Evolutionary conservation across 208 protist species (phyloP), one percentile per base, ranked within the genome.

Genomic region (Kentomonas sorsogonicus): DNA sequence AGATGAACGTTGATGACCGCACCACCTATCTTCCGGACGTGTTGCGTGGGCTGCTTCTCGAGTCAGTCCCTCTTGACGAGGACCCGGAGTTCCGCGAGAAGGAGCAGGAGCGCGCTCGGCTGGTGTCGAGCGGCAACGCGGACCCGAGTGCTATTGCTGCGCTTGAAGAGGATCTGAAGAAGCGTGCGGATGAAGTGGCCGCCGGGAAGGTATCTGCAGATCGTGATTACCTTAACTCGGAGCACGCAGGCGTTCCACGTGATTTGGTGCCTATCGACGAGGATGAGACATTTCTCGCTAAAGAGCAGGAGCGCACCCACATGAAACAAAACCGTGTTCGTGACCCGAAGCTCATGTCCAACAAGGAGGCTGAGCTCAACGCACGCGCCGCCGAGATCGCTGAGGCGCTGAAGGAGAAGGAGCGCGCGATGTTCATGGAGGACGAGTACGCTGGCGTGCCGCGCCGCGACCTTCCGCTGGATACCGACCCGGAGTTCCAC

Each of bases 371-470:
- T 3, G 15, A 64, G 18, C 53, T 90, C 36, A 81, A 82, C 31
- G 58, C 64, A 3, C 73, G 62, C 15, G 78, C 70, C 0, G 46
- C 67, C 31, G 56, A 73, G 39, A 9, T 93, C 51, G 85, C 77
- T 3, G 50, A 40, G 1, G 66, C 74, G 43, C 38, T 77, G 30
- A 67, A 82, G 48, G 23, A 45, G 25, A 54, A 15, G 33, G 78
- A 80, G 46, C 59, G 67, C 27, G 33, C 43, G 9, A 69, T 76
- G 25, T 71, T 77, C 39, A 33, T 79, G 23, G 60, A 83, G 53
- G 58, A 67, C n/a, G 62, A 76, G 9, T 79, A 79, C 9, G 76
- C 86, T 30, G 79, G 81, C 25, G 74, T 94, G 18, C 71, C 83
- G 3, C 36, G 81, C n/a, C 41, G 30, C 27, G 30, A 63, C 7